Percentiles rank a stretch among this genome's conserved stretches.
These are phyloP conservation scores for Monilinia fructigena DNA, from an alignment of 2,329 filamentous ascomycete species.

Conservation along the genomic window DNA sequence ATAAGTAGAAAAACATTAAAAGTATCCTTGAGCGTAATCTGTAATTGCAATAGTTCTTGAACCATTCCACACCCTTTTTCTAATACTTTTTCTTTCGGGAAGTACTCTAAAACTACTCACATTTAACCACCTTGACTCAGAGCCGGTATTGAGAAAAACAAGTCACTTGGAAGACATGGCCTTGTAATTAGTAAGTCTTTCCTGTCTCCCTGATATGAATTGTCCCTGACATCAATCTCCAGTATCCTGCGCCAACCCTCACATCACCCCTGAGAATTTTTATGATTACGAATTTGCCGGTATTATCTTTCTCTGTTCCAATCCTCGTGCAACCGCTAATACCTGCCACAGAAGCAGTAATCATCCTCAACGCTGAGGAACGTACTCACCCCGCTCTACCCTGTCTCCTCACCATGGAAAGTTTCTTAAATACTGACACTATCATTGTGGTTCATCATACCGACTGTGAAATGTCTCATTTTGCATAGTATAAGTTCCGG, in stretches of 20 bases:
- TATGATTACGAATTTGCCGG: conserved; percentile 26
- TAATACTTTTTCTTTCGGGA: neutral
- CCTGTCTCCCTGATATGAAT: no score
- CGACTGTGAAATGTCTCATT: conserved; percentile 27
- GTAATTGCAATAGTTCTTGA: neutral
- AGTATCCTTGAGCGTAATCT: conserved; percentile 7
- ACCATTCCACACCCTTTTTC: neutral
- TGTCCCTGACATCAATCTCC: neutral
- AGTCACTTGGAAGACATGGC: conserved; percentile 16
- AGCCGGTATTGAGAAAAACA: neutral
- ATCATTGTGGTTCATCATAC: conserved; percentile 29
- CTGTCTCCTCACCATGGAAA: conserved; percentile 21
- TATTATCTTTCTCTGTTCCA: neutral
- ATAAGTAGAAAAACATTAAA: neutral
- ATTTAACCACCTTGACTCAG: neutral
- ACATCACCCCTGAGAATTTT: conserved; percentile 24
- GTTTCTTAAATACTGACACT: conserved; percentile 17
- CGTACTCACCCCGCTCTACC: conserved; percentile 20
- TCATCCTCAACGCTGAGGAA: conserved; percentile 28
- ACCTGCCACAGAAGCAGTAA: conserved; percentile 20
- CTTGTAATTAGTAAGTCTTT: conserved; percentile 16
- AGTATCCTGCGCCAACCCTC: conserved; percentile 25
- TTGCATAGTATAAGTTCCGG: conserved; percentile 20
- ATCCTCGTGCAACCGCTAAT: neutral
- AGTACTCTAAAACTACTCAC: neutral